A percentile compares a stretch with the other conserved stretches of the same genome.
phyloP scores from a whole-genome alignment of 208 protist genomes.

The Leishmania martiniquensis region DNA sequence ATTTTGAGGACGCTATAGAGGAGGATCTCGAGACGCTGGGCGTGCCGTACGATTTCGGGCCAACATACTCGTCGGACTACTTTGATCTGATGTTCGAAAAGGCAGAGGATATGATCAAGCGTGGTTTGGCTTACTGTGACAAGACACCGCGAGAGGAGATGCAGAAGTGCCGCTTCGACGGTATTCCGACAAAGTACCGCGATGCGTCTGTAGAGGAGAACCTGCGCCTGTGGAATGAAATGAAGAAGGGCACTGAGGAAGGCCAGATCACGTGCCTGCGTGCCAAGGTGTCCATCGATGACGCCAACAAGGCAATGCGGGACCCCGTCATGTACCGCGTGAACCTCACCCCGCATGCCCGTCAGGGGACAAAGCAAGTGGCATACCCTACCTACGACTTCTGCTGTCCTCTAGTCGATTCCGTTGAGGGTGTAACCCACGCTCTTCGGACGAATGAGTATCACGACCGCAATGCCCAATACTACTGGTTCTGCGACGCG shows the following conservation, averaged over 20 bases:
- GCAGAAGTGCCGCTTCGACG: slow-evolving; percentile 92
- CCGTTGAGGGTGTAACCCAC: slow-evolving; percentile 98
- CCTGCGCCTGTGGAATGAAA: slow-evolving; percentile 95
- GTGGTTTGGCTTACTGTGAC: slow-evolving; percentile 97
- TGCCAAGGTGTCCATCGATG: slow-evolving; percentile 97
- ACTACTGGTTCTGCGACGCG: slow-evolving; percentile 97
- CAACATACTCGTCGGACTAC: slow-evolving; percentile 97
- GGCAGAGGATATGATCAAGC: slow-evolving; percentile 90
- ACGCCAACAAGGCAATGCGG: slow-evolving; percentile 96
- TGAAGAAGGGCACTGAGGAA: slow-evolving; percentile 88
- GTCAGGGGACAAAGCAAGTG: slow-evolving; percentile 93
- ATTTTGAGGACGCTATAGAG: slow-evolving; percentile 97
- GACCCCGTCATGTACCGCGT: slow-evolving; percentile 98
- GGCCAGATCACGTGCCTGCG: slow-evolving; percentile 95
- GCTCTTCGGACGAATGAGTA: slow-evolving; percentile 99
- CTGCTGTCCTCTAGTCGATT: slow-evolving; percentile 99
- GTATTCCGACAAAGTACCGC: slow-evolving; percentile 90
- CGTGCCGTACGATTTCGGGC: slow-evolving; percentile 87
- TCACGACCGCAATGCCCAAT: slow-evolving; percentile 98
- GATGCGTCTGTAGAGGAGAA: slow-evolving; percentile 95
- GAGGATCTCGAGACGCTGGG: slow-evolving; percentile 94
- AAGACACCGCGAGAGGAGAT: slow-evolving; percentile 96
- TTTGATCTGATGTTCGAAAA: slow-evolving; percentile 96
- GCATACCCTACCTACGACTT: slow-evolving; percentile 99
- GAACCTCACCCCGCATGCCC: slow-evolving; percentile 91